Evolutionary conservation across 2,329 filamentous ascomycete species (phyloP), one percentile per base, ranked within the genome.

Genomic region (Chrysoporthe cubensis): DNA sequence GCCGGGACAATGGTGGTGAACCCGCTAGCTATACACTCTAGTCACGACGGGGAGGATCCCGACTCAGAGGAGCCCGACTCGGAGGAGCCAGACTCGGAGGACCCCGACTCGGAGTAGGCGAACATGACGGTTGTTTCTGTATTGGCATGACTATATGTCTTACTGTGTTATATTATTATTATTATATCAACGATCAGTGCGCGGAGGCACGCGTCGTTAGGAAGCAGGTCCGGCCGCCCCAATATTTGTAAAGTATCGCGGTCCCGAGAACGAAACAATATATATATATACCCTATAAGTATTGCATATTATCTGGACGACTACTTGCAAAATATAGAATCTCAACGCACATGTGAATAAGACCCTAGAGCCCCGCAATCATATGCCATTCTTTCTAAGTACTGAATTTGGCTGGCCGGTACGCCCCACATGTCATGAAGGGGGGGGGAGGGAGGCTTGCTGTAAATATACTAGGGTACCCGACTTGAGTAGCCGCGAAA

Each of bases 1-100:
- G 14, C 42, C 21, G 67, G 67, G 1, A 56, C 43, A 2, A 52
- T 66, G 40, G 44, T 58, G 32, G 59, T 44, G 6, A 66, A 66
- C n/a, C 65, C 65, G 21, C 52, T 32, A 42, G 42, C 18, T n/a
- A 6, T n/a, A 11, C n/a, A 26, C 37, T 26, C 57, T 16, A 11
- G 18, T 26, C 5, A 9, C 40, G n/a, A 60, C 42, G 14, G 34
- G 37, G 57, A 60, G 37, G 21, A 16, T 43, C 9, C 3, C 16
- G n/a, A n/a, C 56, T 58, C 56, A 13, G 56, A 34, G 11, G 50
- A 14, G 21, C 5, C 21, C 11, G 32, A 57, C 54, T 26, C 26
- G 7, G 26, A 59, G 18, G 57, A 26, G 21, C 3, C 48, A n/a
- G 14, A 14, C 21, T 26, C 48, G 4, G 48, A 26, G 5, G 48